Percentiles rank a stretch among this genome's conserved stretches.
Evolutionary conservation across 208 protist genomes (phyloP).

Genomic region (Leishmania mexicana): DNA sequence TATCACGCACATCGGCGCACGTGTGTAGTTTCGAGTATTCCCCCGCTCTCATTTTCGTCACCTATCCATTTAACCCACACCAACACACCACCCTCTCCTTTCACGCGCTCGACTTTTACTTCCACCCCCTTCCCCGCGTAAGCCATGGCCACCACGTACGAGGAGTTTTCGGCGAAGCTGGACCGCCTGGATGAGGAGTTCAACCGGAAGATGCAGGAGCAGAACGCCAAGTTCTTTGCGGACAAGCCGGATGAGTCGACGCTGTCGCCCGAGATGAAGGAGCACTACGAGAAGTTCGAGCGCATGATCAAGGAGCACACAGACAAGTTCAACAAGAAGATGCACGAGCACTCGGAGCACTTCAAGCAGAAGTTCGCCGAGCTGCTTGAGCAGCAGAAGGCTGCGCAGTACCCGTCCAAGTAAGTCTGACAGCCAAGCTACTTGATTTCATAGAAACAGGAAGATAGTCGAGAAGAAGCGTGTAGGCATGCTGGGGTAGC

Average conservation of each 20-base stretch:
- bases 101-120: too few species aligned
- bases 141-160: constrained; percentile 87
- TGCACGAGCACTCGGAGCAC: constrained; percentile 91
- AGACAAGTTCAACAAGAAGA: constrained; percentile 94
- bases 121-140: background rate
- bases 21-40: background rate
- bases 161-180: constrained; percentile 90
- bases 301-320: constrained; percentile 94
- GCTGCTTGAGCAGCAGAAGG: constrained; percentile 93
- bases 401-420: constrained; percentile 88
- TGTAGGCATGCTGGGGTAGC: background rate
- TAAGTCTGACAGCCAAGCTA: constrained; percentile 29
- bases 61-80: too few species aligned
- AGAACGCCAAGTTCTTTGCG: constrained; percentile 93
- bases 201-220: constrained; percentile 92
- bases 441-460: background rate
- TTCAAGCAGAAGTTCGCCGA: constrained; percentile 92
- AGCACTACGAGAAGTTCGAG: constrained; percentile 93
- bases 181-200: constrained; percentile 92
- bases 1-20: background rate
- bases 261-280: constrained; percentile 92
- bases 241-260: constrained; percentile 91
- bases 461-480: background rate
- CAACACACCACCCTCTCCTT: too few species aligned
- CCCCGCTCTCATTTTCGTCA: too few species aligned